Base-by-base conservation (phyloP, 1,284 basidiomycete species). In the Heterobasidion parviporum region DNA sequence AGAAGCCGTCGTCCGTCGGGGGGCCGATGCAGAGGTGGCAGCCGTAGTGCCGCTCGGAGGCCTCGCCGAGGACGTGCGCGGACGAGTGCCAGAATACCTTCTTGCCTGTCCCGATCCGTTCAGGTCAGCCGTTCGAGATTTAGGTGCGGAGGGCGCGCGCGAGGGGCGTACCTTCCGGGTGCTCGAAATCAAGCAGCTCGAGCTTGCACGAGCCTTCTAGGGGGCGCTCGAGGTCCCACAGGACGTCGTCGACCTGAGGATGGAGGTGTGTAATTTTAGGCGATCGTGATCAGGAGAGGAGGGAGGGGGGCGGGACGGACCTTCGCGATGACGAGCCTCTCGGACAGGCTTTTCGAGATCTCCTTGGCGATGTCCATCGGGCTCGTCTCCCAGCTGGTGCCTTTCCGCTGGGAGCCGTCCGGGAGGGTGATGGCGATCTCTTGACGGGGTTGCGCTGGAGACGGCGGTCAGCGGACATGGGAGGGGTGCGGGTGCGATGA, bases 41-140 rank as follows among this genome's bases (percentile, higher is more conserved):
- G 47, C 96, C 96, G 70, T 98, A 98, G 71, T 97, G 94, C 58
- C 92, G 83, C 72, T 99, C 97, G 48, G 94, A 87, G 49, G 97
- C 92, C 74, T 99, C 97, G 54, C 97, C 97, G n/a, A 99, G 81
- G 56, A 99, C 94, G 73, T 99, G 97, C 0, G 97, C 97, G 10
- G 95, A 98, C 26, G 96, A 98, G 70, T 99, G 97, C 97, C 97
- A 99, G 77, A 99, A 99, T 38, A 99, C 97, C 64, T 87, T 88
- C 70, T 96, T 93, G 56, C 93, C 89, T 90, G 63, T 14, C n/a
- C 26, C 38, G n/a, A 57, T 18, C 18, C 18, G 18, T 18, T 12
- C 52, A 34, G 52, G 15, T 60, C 15, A 62, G 34, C n/a, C 15
- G 9, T 10, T 10, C 34, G 12, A 8, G n/a, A 26, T 4, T 4